Evolutionary conservation across 2,329 filamentous ascomycete species (phyloP), one percentile per base, ranked within the genome.

Genomic region (Exophiala lecanii-corni): DNA sequence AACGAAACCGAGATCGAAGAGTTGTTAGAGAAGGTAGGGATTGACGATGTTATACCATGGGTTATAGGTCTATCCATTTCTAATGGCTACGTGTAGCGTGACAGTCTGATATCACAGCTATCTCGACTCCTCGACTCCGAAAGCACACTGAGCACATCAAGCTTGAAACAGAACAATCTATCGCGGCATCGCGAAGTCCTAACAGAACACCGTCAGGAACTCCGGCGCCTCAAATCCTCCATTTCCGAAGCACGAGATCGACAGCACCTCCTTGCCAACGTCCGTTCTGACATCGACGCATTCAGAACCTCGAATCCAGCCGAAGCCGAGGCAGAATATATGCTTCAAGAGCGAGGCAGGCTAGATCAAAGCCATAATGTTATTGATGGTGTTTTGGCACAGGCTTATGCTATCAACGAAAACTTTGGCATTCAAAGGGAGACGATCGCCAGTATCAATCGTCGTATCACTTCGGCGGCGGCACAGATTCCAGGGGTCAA

Each of bases 351-450:
- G 74, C 78, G 92, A 39, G 72, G 74, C 50, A 79, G 86, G 52
- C 80, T 98, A 60, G 92, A 98, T 61, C 84, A 88, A 62, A 94
- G 86, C 59, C 85, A 97, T 66, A 84, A 80, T 55, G 82, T 94
- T 73, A 84, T 88, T 36, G 92, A 98, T 64, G 85, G 79, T 50
- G 89, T 98, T 23, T 74, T 98, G 47, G 89, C 84, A 61, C 92
- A 97, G 71, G 92, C 92, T 5, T 98, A 98, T 68, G 89, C 91
- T 9, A 88, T 97, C 40, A 94, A 95, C 62, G 89, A 97, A 69
- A 89, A 75, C 64, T 97, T 98, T 63, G 75, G 78, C 10, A 59
- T 89, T 43, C 92, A 98, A 72, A 76, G 89, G 49, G 89, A 97
- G 72, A 91, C 84, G 18, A 68, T 98, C 50, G 78, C 83, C 33